Evolutionary conservation across 2,329 filamentous ascomycete species (phyloP).

Genomic region (Fusarium sp.): DNA sequence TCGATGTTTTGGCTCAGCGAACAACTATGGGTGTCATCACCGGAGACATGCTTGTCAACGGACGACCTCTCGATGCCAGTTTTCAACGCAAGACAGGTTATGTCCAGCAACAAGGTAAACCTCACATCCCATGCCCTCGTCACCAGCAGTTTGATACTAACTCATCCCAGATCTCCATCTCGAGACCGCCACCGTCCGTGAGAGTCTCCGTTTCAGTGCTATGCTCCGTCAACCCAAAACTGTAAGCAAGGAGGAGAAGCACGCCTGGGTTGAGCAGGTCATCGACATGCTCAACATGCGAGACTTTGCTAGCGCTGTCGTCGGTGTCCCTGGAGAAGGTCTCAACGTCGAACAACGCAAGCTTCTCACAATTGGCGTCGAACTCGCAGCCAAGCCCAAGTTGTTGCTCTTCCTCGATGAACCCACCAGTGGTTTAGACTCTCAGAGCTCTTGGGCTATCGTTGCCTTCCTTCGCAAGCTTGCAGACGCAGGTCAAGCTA

Average conservation of each 20-base stretch:
- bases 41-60: slow-evolving; percentile 75
- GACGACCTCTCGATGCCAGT: slow-evolving; percentile 64
- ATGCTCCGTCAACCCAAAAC: slow-evolving; percentile 67
- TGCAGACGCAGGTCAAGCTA: slow-evolving; percentile 64
- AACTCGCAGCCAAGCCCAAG: slow-evolving; percentile 67
- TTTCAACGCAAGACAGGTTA: slow-evolving; percentile 77
- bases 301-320: slow-evolving; percentile 74
- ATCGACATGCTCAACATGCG: slow-evolving; percentile 76
- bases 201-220: slow-evolving; percentile 68
- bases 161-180: slow-evolving; percentile 63
- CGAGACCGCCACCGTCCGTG: slow-evolving; percentile 66
- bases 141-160: slow-evolving; percentile 3
- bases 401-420: slow-evolving; percentile 73
- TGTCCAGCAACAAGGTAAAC: slow-evolving; percentile 71
- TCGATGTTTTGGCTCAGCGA: slow-evolving; percentile 60
- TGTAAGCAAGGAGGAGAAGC: slow-evolving; percentile 68
- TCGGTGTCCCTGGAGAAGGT: slow-evolving; percentile 72
- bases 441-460: slow-evolving; percentile 73
- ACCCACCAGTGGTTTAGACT: slow-evolving; percentile 72
- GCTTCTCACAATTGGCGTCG: slow-evolving; percentile 71
- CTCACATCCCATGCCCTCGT: accelerated
- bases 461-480: slow-evolving; percentile 72
- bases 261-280: slow-evolving; percentile 72
- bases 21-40: slow-evolving; percentile 72
- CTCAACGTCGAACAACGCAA: slow-evolving; percentile 73